Base-by-base conservation (phyloP, 2,329 filamentous ascomycete genomes). In the Mycocentrospora acerina region DNA sequence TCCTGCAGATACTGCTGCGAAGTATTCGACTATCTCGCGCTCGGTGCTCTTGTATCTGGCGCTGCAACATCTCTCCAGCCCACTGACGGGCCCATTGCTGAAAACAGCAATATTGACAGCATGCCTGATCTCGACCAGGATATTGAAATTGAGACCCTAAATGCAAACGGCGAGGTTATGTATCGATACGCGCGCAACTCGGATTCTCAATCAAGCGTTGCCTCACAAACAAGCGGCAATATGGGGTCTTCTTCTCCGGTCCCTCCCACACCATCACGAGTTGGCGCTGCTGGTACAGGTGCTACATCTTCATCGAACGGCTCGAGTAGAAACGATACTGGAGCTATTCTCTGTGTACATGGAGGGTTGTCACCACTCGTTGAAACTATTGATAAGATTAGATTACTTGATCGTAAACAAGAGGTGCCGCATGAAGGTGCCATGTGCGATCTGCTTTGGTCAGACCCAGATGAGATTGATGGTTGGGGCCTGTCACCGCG, bases 371-470 rank as follows among this genome's bases (percentile, higher is more conserved):
- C 86, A 15, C 93, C 93, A 1, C 75, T 96, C 9, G 88, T 98
- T 43, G 90, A 97, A 65, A 88, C 83, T 16, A 86, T 98, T 31
- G 91, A 98, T 66, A 95, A 95, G 71, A 98, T 98, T 64, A 81
- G 93, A 15, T 76, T 97, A 11, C 80, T 98, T 15, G 94, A 98
- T 66, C 83, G 59, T 18, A 97, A 97, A 69, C 93, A 98, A 71
- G 93, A 98, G 71, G 93, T 98, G 0, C 93, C 93, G 0, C 93
- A 98, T 63, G 93, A 98, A 72, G 93, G 93, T 39, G 90, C 93
- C 62, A 98, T 98, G 93, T 98, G 93, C 70, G 93, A 98, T 68
- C 77, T 98, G 1, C 79, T 98, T 3, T 98, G 93, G 93, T 96
- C 90, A 1, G 93, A 98, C 61, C 93, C 93, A 0, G 93, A 98